Percentiles rank a stretch among this genome's conserved stretches.
phyloP scores from a whole-genome alignment of 148 eudicot genomes.

The Rheum nobile region DNA sequence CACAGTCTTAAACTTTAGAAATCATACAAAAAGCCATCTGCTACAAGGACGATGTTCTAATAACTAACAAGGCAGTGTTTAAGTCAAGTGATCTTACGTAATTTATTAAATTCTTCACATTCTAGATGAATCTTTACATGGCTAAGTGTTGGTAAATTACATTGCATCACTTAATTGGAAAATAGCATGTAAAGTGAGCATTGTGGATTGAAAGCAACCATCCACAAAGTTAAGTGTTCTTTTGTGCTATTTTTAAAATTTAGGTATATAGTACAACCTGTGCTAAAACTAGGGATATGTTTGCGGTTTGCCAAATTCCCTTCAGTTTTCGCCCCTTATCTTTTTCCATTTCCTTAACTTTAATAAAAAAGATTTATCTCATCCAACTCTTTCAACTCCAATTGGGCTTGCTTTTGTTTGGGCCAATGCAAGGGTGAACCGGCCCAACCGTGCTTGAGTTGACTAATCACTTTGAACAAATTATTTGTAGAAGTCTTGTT shows the following conservation, averaged over 20 bases:
- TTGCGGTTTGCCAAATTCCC: neutral
- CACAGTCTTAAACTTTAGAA: neutral
- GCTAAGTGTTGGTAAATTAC: neutral
- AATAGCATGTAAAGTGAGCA: neutral
- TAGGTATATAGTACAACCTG: neutral
- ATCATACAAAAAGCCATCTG: neutral
- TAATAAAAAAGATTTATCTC: neutral
- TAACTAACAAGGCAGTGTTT: too few relatives aligned
- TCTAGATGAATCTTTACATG: too few relatives aligned
- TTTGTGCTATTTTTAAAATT: neutral
- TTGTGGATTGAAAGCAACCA: neutral
- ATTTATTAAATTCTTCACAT: too few relatives aligned
- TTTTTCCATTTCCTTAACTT: neutral
- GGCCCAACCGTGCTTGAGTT: neutral
- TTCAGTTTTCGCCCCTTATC: neutral
- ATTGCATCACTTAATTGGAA: neutral
- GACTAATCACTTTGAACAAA: neutral
- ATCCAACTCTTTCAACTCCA: neutral
- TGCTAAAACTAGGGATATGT: neutral
- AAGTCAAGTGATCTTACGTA: too few relatives aligned
- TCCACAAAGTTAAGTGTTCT: neutral
- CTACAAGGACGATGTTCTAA: neutral
- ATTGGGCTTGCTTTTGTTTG: neutral
- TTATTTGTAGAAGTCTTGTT: neutral
- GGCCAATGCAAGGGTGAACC: neutral